phyloP scores from a whole-genome alignment of 208 protist genomes.

The Leishmania major region DNA sequence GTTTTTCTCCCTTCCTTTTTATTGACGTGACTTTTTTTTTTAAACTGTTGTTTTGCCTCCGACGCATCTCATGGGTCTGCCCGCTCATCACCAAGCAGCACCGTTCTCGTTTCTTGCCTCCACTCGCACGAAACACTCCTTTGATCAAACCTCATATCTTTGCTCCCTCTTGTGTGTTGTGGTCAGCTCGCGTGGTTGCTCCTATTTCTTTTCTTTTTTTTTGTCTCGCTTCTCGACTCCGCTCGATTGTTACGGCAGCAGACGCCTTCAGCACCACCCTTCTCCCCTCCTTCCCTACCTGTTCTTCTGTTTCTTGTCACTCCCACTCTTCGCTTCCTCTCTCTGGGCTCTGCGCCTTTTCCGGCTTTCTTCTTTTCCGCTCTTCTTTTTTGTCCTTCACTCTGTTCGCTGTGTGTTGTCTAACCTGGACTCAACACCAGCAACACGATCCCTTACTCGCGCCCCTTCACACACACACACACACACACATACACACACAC shows the following conservation, averaged over 20 bases:
- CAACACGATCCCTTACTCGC: conserved; percentile 1
- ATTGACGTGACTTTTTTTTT: background rate
- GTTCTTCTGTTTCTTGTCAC: conserved; percentile 10
- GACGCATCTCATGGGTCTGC: background rate
- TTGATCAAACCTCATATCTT: background rate
- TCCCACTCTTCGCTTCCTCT: conserved; percentile 1
- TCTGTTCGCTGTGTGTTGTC: background rate
- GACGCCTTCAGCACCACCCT: background rate
- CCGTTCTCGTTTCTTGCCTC: background rate
- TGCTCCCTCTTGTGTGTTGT: background rate
- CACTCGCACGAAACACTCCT: background rate
- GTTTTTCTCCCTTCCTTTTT: background rate
- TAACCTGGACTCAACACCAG: background rate
- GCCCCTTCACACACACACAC: background rate
- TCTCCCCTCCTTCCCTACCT: background rate
- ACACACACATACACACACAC: background rate
- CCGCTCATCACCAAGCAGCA: background rate
- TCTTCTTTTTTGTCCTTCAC: background rate
- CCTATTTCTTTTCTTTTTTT: background rate
- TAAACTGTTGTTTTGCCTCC: background rate
- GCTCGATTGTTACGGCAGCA: background rate
- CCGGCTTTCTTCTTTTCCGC: conserved; percentile 9
- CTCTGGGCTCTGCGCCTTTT: conserved; percentile 11
- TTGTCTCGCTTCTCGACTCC: background rate
- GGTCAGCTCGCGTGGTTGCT: background rate